Conservation (phyloP, 2,329 filamentous ascomycete genomes). For the Penicillium sp. region DNA sequence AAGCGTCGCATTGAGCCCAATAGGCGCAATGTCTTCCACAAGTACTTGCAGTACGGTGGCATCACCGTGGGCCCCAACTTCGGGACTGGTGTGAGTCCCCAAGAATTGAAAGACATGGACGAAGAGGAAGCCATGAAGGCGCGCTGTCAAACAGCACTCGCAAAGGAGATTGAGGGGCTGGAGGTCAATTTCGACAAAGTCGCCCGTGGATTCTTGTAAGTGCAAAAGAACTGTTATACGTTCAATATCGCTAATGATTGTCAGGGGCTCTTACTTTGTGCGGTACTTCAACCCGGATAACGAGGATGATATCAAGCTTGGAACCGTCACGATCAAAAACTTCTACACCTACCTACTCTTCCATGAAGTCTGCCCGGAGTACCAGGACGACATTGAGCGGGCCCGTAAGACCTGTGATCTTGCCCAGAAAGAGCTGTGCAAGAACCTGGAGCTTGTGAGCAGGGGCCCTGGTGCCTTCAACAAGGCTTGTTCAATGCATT, state of each 20-base stretch:
- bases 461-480: conserved; percentile 77
- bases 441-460: conserved; percentile 51
- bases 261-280: conserved; percentile 57
- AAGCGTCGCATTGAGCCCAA: conserved; percentile 69
- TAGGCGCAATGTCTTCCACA: conserved; percentile 65
- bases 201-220: conserved; percentile 73
- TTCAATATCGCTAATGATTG: background rate
- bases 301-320: conserved; percentile 54
- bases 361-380: conserved; percentile 84
- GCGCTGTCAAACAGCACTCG: conserved; percentile 50
- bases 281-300: conserved; percentile 57
- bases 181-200: conserved; percentile 77
- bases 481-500: conserved; percentile 66
- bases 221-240: conserved; percentile 10
- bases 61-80: conserved; percentile 61
- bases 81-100: conserved; percentile 62
- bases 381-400: conserved; percentile 61
- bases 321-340: conserved; percentile 69
- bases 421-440: conserved; percentile 65
- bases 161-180: conserved; percentile 63
- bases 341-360: conserved; percentile 85
- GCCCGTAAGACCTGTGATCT: conserved; percentile 65
- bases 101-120: conserved; percentile 61
- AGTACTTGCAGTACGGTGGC: conserved; percentile 80
- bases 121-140: conserved; percentile 63